These are phyloP conservation scores for Xylaria polymorpha DNA, from an alignment of 2,329 filamentous ascomycete genomes.

Conservation along the genomic window DNA sequence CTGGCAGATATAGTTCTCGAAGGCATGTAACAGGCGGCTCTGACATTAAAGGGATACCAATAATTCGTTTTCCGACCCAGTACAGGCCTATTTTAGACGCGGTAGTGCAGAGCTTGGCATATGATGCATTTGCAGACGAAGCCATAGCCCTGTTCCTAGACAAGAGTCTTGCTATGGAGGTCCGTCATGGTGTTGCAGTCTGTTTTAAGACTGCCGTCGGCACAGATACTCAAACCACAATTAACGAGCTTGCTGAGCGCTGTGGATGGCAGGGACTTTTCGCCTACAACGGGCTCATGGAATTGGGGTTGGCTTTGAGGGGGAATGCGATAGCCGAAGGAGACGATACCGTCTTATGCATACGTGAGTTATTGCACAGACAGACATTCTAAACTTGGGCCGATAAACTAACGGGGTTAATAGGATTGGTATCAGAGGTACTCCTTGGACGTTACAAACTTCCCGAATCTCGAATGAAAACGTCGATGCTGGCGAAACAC, in stretches of 20 bases:
- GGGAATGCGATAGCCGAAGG: conserved; percentile 47
- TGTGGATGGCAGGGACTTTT: conserved; percentile 49
- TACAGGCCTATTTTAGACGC: conserved; percentile 44
- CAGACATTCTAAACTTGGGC: no score
- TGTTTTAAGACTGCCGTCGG: conserved; percentile 33
- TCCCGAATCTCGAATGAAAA: conserved; percentile 34
- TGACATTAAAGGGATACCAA: conserved; percentile 29
- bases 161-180: conserved; percentile 6
- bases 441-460: conserved; percentile 43
- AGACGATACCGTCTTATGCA: conserved; percentile 46
- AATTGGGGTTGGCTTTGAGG: conserved; percentile 38
- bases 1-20: conserved; percentile 40
- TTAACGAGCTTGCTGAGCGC: conserved; percentile 45
- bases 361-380: conserved; percentile 39
- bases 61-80: conserved; percentile 47
- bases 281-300: conserved; percentile 44
- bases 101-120: conserved; percentile 36
- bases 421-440: conserved; percentile 46
- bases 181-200: conserved; percentile 31
- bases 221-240: conserved; percentile 25
- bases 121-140: conserved; percentile 40
- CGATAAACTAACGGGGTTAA: background rate
- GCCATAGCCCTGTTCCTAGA: conserved; percentile 33
- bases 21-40: conserved; percentile 32
- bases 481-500: conserved; percentile 41